Conservation (phyloP, 176 grass and related monocot species). For the Eragrostis nindensis region DNA sequence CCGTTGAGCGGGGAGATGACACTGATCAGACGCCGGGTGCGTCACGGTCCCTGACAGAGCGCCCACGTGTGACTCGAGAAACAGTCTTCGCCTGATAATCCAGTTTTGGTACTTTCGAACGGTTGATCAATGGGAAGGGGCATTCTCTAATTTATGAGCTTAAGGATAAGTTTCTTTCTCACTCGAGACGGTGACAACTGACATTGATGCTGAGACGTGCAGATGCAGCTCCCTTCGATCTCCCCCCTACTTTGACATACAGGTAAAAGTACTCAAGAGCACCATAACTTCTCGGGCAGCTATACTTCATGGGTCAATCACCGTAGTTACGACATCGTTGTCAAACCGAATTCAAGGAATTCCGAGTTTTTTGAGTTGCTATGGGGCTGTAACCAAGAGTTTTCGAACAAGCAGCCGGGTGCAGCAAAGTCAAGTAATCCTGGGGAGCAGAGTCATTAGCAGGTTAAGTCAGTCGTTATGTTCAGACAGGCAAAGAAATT, state of each 20-base stretch:
- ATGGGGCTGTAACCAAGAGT: no score
- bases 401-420: not conserved
- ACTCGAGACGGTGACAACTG: not conserved
- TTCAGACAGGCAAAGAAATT: slow-evolving; percentile 11
- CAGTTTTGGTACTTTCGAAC: not conserved
- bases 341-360: not conserved
- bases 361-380: not conserved
- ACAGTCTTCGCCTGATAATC: not conserved
- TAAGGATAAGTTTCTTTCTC: not conserved
- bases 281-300: not conserved
- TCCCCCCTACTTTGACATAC: slow-evolving; percentile 24
- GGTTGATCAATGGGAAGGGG: not conserved
- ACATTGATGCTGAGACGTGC: not conserved
- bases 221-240: not conserved
- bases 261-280: not conserved
- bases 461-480: not conserved
- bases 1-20: not conserved
- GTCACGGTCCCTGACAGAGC: slow-evolving; percentile 1
- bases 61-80: slow-evolving; percentile 14
- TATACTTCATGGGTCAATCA: not conserved
- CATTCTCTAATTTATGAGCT: not conserved
- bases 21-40: not conserved
- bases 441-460: not conserved
- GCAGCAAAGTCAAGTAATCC: not conserved
- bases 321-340: not conserved